Base-by-base conservation (phyloP, 371 early-diverging fungal genomes). In the Lichtheimia corymbifera region DNA sequence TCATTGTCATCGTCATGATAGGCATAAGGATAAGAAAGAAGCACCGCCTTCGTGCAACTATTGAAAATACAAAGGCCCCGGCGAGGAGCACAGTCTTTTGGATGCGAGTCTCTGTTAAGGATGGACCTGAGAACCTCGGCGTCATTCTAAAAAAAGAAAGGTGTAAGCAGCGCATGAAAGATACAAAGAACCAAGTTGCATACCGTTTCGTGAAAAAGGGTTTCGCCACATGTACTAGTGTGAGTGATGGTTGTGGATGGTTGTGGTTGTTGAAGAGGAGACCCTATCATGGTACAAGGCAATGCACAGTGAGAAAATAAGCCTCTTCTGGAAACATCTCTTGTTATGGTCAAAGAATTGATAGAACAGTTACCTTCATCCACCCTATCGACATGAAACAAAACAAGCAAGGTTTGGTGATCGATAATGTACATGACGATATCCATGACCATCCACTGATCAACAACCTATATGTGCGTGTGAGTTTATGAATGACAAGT, bases 351-450 rank as follows among this genome's bases (percentile, higher is more conserved):
- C n/a, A n/a, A 9, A 28, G 28, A 28, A 7, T 53, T 61, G 20
- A 24, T 28, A 17, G 18, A 56, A 18, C 14, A 20, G 5, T 18
- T n/a, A 56, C 22, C 45, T 43, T 56, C 41, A 25, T 55, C 43
- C 43, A 44, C 6, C 45, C 4, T 45, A 55, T 56, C 58, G 41
- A 70, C 71, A 68, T 87, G 85, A 61, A 85, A 82, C 53, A 84
- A 84, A 3, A 79, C 83, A 1, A 87, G 71, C 4, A 83, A 76
- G 17, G 83, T 63, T 40, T 79, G 71, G 15, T 83, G 75, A 14
- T 84, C 83, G 18, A 83, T 86, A 49, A 83, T 74, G 57, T 85
- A 83, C 82, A 84, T 81, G 24, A 83, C 76, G 1, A 85, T 74
- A 58, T 87, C 81, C 22, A 84, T 72, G 7, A 87, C 66, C 22